These are phyloP conservation scores for Myxozyma udenii DNA, from an alignment of 805 yeast genomes.

Conservation along the genomic window DNA sequence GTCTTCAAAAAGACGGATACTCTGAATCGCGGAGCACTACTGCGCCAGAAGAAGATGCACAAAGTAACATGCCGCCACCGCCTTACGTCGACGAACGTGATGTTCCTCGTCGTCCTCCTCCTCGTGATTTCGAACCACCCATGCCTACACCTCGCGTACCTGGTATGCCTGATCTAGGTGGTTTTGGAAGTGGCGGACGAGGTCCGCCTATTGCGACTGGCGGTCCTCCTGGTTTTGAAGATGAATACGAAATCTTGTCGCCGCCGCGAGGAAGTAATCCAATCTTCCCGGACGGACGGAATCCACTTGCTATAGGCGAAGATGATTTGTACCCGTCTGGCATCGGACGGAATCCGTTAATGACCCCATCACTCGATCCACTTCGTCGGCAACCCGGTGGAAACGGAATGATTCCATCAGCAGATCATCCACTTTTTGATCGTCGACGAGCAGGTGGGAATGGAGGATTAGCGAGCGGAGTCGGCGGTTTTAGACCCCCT, in stretches of 20 bases:
- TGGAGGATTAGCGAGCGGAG: conserved; percentile 14
- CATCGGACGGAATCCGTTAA: conserved; percentile 38
- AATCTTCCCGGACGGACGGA: conserved; percentile 6
- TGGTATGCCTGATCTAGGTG: too few relatives aligned
- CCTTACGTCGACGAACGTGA: conserved; percentile 16
- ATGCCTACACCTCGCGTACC: background rate
- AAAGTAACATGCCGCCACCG: conserved; percentile 24
- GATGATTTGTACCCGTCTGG: conserved; percentile 44
- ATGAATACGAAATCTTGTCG: conserved; percentile 39
- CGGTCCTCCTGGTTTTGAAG: conserved; percentile 46
- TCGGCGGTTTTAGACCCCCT: conserved; percentile 36
- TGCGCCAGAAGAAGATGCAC: conserved; percentile 20
- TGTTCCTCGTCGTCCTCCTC: background rate
- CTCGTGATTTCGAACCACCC: background rate
- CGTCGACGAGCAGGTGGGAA: conserved; percentile 29
- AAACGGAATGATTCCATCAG: conserved; percentile 29
- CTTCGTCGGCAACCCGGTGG: background rate
- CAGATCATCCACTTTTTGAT: conserved; percentile 26
- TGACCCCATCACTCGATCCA: conserved; percentile 33
- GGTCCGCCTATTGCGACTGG: conserved; percentile 30
- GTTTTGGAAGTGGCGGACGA: background rate
- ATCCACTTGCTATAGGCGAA: conserved; percentile 38
- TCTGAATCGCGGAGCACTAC: conserved; percentile 7
- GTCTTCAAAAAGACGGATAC: conserved; percentile 19
- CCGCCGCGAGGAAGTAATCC: conserved; percentile 11